These are phyloP conservation scores for Piromyces finnis DNA, from an alignment of 192 early-diverging fungal genomes.

Conservation along the genomic window DNA sequence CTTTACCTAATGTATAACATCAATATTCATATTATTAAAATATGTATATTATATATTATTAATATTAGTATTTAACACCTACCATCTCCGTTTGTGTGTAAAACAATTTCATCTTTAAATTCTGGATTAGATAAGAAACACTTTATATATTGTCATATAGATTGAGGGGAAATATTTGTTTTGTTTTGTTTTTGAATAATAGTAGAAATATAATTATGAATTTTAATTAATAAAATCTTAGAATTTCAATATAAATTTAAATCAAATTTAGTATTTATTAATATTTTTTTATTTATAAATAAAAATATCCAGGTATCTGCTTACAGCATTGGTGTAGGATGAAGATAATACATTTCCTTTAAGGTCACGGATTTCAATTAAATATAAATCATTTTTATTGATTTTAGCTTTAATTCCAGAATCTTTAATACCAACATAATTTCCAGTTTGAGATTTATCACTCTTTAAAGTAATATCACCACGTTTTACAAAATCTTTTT, in stretches of 20 bases:
- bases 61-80: background rate
- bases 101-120: background rate
- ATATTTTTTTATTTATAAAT: no score
- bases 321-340: background rate
- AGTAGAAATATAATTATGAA: no score
- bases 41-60: no score
- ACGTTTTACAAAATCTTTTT: background rate
- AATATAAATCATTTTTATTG: background rate
- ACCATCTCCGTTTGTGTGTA: background rate
- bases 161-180: no score
- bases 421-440: background rate
- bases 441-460: background rate
- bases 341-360: background rate
- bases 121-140: background rate
- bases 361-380: background rate
- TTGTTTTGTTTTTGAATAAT: no score
- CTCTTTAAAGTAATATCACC: background rate
- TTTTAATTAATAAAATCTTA: no score
- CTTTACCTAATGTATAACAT: background rate
- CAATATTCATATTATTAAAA: no score
- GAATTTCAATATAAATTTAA: no score
- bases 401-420: background rate
- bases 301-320: no score
- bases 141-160: background rate
- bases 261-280: no score